Conservation (phyloP, 2,329 filamentous ascomycete genomes). For the Tolypocladium album region DNA sequence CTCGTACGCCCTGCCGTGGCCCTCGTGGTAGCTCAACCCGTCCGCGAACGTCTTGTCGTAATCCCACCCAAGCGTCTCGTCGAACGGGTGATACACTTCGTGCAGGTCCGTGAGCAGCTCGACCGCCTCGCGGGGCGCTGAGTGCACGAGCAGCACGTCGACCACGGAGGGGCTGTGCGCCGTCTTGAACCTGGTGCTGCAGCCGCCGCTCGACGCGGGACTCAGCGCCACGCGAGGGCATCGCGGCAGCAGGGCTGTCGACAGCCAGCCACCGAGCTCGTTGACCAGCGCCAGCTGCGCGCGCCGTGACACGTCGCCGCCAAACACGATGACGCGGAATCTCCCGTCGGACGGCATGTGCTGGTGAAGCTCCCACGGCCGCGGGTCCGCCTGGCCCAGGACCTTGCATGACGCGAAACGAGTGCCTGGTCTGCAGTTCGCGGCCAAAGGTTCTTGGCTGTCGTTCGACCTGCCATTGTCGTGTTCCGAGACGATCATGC, state of each 20-base stretch:
- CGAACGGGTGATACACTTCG: conserved; percentile 34
- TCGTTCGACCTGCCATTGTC: conserved; percentile 4
- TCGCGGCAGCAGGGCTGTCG: conserved; percentile 28
- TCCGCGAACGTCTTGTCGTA: conserved; percentile 49
- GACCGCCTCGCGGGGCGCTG: conserved; percentile 33
- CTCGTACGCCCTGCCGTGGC: conserved; percentile 38
- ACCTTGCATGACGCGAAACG: conserved; percentile 31
- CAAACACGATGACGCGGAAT: conserved; percentile 51
- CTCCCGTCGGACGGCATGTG: conserved; percentile 44
- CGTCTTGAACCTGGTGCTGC: background rate
- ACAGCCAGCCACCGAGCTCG: conserved; percentile 33
- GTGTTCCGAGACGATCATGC: conserved; percentile 5
- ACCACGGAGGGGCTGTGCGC: conserved; percentile 23
- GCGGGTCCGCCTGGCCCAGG: conserved; percentile 43
- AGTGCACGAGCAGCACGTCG: conserved; percentile 52
- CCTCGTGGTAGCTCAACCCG: conserved; percentile 41
- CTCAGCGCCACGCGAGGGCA: conserved; percentile 15
- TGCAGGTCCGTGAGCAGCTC: conserved; percentile 40
- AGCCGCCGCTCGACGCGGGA: conserved; percentile 2
- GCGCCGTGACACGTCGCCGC: conserved; percentile 39
- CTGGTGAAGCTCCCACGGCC: conserved; percentile 50
- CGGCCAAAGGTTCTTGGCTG: background rate
- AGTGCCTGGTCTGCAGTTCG: conserved; percentile 4
- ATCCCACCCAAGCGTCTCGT: conserved; percentile 37
- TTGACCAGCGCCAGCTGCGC: conserved; percentile 33